Evolutionary conservation across 345 rosid genomes (phyloP), one percentile per base, ranked within the genome.

Genomic region (Firmiana major): DNA sequence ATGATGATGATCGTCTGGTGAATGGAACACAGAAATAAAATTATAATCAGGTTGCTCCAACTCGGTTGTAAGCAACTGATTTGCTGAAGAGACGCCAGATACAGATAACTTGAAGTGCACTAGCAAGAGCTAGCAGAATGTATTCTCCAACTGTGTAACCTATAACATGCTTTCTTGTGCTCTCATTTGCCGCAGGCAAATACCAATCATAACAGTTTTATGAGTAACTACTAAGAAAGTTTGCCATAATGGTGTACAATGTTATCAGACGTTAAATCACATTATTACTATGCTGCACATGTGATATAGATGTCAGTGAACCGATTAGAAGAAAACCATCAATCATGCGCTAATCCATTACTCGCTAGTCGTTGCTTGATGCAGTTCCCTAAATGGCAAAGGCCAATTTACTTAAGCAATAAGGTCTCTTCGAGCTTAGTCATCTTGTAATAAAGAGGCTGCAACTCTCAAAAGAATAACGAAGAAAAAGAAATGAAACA

Each of bases 81-180:
- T 94, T 91, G 94, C 97, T 96, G 84, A 96, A 96, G 83, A 96
- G 99, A 78, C 85, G 94, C 26, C 99, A 64, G n/a, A 92, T 89
- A 80, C 89, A 93, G 2, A 88, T 59, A 7, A 91, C 97, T 63
- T 96, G 98, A 84, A 96, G 91, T 0, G 86, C 75, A 78, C 99
- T 96, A 7, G 85, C 90, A 68, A 78, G 76, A 34, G 90, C 97
- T 69, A 96, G 85, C 80, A 93, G 74, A 3, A 92, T 63, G 83
- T 93, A 93, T 78, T 96, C 99, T 59, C 86, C 94, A 45, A 89
- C 81, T 11, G 97, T 93, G 92, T 93, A 93, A 77, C 86, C 90
- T 74, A 96, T 83, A 73, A 93, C 97, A 0, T 97, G 89, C 86
- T 81, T 90, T 60, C 94, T 82, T 13, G 98, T 96, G 87, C 99